Evolutionary conservation across 2,329 filamentous ascomycete species (phyloP), one percentile per base, ranked within the genome.

Genomic region (Lojkania enalia): DNA sequence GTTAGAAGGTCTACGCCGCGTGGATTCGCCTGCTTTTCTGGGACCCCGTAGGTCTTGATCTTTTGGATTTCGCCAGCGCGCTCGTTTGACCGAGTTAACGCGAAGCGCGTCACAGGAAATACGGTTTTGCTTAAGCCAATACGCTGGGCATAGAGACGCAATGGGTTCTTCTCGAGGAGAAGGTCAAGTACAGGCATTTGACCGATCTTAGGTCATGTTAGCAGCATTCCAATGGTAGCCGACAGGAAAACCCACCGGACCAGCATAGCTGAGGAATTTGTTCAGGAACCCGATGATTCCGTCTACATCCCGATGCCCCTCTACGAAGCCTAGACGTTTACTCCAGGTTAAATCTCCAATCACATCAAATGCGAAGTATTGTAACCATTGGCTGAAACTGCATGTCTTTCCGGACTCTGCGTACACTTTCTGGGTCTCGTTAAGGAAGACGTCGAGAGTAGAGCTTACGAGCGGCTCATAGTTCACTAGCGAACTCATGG

Each of bases 291-390:
- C 72, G 3, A 90, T 79, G 39, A 90, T 90, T 0, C 86, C 86
- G 50, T 88, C 86, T 11, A 91, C 82, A 51, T 91, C 88, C 60
- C 84, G 77, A 39, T 88, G 85, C 61, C 80, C 78, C 66, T 91
- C 86, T 2, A 91, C 71, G 53, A 91, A 91, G 0, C 88, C 88
- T 46, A 90, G 79, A 0, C 85, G 77, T 64, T 88, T 88, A 64
- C 82, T 84, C 70, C 88, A 90, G 0, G 86, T 90, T 58, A 90
- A 80, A 49, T 88, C 84, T 4, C 86, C 86, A 50, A 90, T 90
- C 12, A 90, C 87, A 61, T 91, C 88, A 58, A 91, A 91, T 0
- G 88, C 88, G 55, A 88, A 90, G 63, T 84, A 90, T 60, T 91
- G 87, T 45, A 91, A 71, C 87, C 87, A 90, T 45, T 77, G 74